Percentiles rank a stretch among this genome's conserved stretches.
phyloP scores from a whole-genome alignment of 768 basidiomycete genomes.

The Kwoniella sp. region DNA sequence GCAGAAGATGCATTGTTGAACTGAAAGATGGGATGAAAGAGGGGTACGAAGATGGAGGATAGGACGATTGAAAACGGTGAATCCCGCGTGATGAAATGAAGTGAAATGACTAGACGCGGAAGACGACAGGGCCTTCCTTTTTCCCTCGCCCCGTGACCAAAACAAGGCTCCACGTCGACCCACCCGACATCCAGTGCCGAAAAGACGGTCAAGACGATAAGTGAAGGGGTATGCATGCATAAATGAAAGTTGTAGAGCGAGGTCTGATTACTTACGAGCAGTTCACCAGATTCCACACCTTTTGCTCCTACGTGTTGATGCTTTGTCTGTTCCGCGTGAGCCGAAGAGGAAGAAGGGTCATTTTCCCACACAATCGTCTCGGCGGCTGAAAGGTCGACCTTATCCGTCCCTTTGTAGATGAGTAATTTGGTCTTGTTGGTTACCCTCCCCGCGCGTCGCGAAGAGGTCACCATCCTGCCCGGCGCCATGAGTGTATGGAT shows the following conservation, averaged over 20 bases:
- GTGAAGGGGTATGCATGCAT: conserved; percentile 34
- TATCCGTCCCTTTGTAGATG: conserved; percentile 45
- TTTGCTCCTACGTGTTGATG: conserved; percentile 50
- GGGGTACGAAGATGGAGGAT: neutral
- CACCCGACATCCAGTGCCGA: neutral
- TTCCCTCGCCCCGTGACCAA: neutral
- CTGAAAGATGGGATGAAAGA: neutral
- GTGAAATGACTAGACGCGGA: conserved; percentile 3
- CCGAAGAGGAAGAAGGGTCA: conserved; percentile 19
- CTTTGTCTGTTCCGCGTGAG: conserved; percentile 34
- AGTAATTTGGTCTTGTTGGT: conserved; percentile 51
- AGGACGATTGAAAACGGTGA: conserved; percentile 4
- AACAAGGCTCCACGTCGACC: conserved; percentile 9
- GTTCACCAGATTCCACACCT: conserved; percentile 48
- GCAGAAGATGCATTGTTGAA: neutral
- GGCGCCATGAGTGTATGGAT: conserved; percentile 22
- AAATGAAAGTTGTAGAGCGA: conserved; percentile 31
- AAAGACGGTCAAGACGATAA: conserved; percentile 8
- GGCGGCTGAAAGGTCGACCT: conserved; percentile 40
- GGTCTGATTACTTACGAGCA: conserved; percentile 40
- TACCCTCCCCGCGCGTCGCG: conserved; percentile 46
- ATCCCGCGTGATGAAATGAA: conserved; percentile 18
- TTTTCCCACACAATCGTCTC: conserved; percentile 48
- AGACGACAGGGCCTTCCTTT: conserved; percentile 1
- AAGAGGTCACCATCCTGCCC: conserved; percentile 44